Base-by-base conservation (phyloP, 371 early-diverging fungal genomes). In the Lichtheimia corymbifera region DNA sequence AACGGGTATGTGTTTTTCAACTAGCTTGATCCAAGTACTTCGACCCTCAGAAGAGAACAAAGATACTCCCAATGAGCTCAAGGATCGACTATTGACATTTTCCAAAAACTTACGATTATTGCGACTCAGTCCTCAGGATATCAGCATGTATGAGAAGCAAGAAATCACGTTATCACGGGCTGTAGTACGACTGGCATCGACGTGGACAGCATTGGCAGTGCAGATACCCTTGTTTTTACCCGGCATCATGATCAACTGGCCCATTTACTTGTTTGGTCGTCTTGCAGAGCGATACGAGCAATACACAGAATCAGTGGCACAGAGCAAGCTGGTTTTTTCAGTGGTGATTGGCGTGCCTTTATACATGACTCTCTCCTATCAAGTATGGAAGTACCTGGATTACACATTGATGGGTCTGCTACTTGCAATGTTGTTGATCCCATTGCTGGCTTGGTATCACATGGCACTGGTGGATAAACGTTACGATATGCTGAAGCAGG, bases 141-240 rank as follows among this genome's bases (percentile, higher is more conserved):
- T 84, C 30, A 53, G 69, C 47, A 72, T 72, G 62, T 80, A 77
- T 50, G 77, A 77, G 61, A 72, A 74, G 18, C 67, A 73, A 22
- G 70, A 73, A 15, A 75, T 84, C 35, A 72, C 77, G 9, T 53
- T 70, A 14, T 54, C 63, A 5, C 57, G 70, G 28, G 81, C 80
- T 3, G 43, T 70, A 0, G 45, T 79, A 18, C 58, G 77, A 24
- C 57, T 82, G 7, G 25, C 75, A 27, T 71, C 74, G 4, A 72
- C 73, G 11, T 71, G 76, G 62, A 64, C 66, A 2, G 63, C 68
- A 7, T 66, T 82, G 13, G 30, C 72, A 1, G 47, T 77, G 47
- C 81, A 83, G 54, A 67, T 85, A 41, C 86, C 86, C 50, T 59
- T 85, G 25, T 83, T 82, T 59, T 63, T 85, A 59, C 86, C 86